Conservation (phyloP, 768 basidiomycete species). For the Phanerodontia chrysosporium region DNA sequence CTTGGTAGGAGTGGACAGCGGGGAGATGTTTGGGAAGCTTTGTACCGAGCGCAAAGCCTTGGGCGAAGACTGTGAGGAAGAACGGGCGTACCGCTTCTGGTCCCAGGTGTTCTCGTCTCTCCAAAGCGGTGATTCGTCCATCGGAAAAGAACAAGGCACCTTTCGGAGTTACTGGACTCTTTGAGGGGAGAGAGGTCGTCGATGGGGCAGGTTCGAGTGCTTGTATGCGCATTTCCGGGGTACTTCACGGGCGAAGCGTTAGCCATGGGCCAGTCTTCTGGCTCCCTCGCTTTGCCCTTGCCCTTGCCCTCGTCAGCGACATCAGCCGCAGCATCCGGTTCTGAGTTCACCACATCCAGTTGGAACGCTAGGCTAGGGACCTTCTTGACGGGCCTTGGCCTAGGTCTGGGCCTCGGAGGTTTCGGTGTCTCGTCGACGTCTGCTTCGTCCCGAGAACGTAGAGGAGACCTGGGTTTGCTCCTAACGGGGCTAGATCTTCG, state of each 20-base stretch:
- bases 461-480: not conserved
- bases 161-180: conserved; percentile 1
- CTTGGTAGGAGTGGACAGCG: conserved; percentile 9
- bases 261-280: conserved; percentile 4
- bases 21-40: not conserved
- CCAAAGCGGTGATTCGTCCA: not conserved
- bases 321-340: not conserved
- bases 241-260: not conserved
- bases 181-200: not conserved
- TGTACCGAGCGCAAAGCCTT: not conserved
- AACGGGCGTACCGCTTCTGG: not conserved
- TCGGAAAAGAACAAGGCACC: not conserved
- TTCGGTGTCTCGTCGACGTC: not conserved
- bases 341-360: not conserved
- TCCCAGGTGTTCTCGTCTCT: not conserved
- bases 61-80: not conserved
- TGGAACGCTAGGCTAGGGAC: not conserved
- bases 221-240: not conserved
- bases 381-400: not conserved
- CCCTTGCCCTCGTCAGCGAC: not conserved
- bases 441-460: not conserved
- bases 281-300: conserved; percentile 3
- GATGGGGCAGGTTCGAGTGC: not conserved
- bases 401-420: not conserved
- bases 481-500: not conserved